Conservation (phyloP, 176 grass and related monocot genomes). For the Typha latifolia region DNA sequence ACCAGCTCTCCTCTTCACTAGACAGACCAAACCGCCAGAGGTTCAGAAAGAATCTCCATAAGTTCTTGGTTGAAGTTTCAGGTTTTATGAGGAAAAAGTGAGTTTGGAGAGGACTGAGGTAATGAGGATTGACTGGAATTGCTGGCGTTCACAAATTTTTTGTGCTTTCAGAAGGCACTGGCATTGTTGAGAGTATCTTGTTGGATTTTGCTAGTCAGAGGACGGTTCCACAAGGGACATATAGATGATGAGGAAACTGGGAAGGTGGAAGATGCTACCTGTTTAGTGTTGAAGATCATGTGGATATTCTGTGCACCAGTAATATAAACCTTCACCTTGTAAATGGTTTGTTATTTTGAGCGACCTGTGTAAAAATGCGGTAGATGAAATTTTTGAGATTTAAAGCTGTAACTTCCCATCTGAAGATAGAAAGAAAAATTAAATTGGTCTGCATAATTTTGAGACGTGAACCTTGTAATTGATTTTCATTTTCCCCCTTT, state of each 20-base stretch:
- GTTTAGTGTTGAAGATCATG: too few relatives aligned
- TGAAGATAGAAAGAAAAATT: too few relatives aligned
- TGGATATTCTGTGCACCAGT: too few relatives aligned
- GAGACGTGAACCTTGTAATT: too few relatives aligned
- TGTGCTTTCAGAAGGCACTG: not conserved
- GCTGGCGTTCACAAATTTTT: not conserved
- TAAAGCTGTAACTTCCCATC: too few relatives aligned
- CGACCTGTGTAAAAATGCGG: not conserved
- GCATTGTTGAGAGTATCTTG: not conserved
- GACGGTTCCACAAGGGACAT: not conserved
- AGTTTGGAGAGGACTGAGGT: not conserved
- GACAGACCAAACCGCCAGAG: conserved; percentile 68
- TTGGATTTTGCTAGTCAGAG: not conserved
- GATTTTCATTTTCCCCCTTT: too few relatives aligned
- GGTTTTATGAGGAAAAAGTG: conserved; percentile 74
- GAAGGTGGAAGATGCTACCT: not conserved
- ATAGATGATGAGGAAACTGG: not conserved
- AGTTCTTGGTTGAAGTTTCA: conserved; percentile 59
- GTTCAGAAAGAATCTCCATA: conserved; percentile 83
- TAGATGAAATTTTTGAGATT: not conserved
- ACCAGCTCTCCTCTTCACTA: conserved; percentile 61
- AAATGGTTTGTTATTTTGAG: not conserved
- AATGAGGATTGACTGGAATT: conserved; percentile 19
- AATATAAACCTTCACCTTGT: not conserved
- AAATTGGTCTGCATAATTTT: too few relatives aligned